Evolutionary conservation across 1,139 yeast species (phyloP), one percentile per base, ranked within the genome.

Genomic region (Kodamaea sp.): DNA sequence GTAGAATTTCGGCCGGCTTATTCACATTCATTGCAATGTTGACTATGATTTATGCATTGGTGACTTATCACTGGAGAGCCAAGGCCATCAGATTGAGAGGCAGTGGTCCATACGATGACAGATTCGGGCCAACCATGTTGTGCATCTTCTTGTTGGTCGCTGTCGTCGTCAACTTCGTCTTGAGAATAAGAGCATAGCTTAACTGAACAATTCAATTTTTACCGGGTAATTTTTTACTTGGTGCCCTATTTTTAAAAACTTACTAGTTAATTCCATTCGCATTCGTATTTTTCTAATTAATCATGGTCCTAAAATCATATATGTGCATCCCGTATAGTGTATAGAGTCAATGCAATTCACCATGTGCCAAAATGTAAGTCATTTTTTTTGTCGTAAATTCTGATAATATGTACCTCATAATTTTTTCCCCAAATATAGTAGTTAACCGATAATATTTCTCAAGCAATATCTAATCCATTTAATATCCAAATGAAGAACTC

Each of bases 1-100:
- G 97, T 46, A 79, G 95, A 57, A 80, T 92, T 46, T 83, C 95
- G 49, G 97, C 99, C 37, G 95, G 94, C 3, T 73, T 92, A 45
- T 92, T 92, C 73, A 94, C 98, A 2, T 75, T 92, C 47, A 81
- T 84, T 48, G 96, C 98, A 50, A 90, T 92, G 97, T 87, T 88
- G 49, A 92, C 97, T 27, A 92, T 92, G 99, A 76, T 84, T 7
- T 92, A 92, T 58, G 98, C 99, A 5, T 76, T 92, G 47, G 76
- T 88, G 36, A 94, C 97, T 20, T 92, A 94, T 63, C 99, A 92
- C 65, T 94, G 98, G 98, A 87, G 99, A 72, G 98, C 98, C 3
- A 88, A 90, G 60, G 98, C 98, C 45, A 92, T 92, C 54, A 82
- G 99, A 64, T 78, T 92, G 67, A 83, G 97, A 65, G 98, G 98